Evolutionary conservation across 2,329 filamentous ascomycete species (phyloP), one percentile per base, ranked within the genome.

Genomic region (Hypocreales sp.): DNA sequence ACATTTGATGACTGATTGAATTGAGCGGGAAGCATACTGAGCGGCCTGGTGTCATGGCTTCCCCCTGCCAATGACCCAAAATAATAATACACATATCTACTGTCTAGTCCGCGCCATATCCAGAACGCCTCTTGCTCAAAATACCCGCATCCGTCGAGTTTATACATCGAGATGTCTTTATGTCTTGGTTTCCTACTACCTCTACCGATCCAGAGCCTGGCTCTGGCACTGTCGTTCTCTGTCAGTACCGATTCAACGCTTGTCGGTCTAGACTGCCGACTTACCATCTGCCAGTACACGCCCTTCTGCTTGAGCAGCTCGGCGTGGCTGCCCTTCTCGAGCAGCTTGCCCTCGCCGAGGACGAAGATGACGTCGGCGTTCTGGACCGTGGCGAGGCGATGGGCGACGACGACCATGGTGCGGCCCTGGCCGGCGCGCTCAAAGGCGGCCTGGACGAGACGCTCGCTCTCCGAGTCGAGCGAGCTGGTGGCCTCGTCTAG

Each of bases 331-430:
- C 66, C 67, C 42, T 61, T 51, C 45, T 71, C 67, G 8, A 71
- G 41, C 23, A 71, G 53, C 37, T 58, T 64, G 15, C 75, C 51
- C 33, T 73, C 64, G 8, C 78, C 77, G 25, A 90, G 68, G 1
- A 87, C 79, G 40, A 80, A 82, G 22, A 86, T 86, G n/a, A 74
- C 56, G 46, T 87, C 74, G 2, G 79, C 78, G 38, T 84, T 77
- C 47, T 80, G 79, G 13, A 86, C 72, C 9, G 78, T 87, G 0
- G 75, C 75, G 26, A 87, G 57, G 10, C 80, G 61, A 46, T 87
- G 81, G 2, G 81, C 81, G 8, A 90, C 79, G 3, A 79, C 78
- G 4, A 90, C 59, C 34, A 79, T 80, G 2, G 81, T 73, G 7
- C 66, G 54, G 3, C 66, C 67, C 35, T 61, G 59, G 4, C 61